A percentile compares a stretch with the other conserved stretches of the same genome.
phyloP scores from a whole-genome alignment of 2,329 filamentous ascomycete species.

The Exophiala xenobiotica region DNA sequence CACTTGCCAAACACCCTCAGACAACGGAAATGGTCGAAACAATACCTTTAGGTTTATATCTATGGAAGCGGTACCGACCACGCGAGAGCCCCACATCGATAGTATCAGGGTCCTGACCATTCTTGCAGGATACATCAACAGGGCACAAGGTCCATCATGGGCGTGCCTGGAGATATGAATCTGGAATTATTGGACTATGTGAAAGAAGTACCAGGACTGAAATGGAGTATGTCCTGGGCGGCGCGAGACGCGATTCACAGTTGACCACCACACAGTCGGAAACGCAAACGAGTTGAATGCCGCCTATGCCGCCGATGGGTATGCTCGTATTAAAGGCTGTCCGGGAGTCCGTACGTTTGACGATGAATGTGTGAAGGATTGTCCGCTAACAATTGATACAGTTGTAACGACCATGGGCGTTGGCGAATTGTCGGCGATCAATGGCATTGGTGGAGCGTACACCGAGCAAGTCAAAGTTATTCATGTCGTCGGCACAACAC shows the following conservation, averaged over 20 bases:
- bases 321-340: conserved; percentile 57
- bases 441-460: conserved; percentile 46
- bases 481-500: conserved; percentile 58
- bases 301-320: conserved; percentile 71
- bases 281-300: too few relatives aligned
- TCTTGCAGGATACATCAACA: conserved; percentile 45
- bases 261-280: too few relatives aligned
- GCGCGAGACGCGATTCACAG: not conserved
- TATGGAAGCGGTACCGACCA: not conserved
- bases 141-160: conserved; percentile 49
- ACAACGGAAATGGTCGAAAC: too few relatives aligned
- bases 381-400: conserved; percentile 56
- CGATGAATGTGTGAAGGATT: too few relatives aligned
- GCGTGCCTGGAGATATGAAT: conserved; percentile 48
- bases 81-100: not conserved
- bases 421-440: conserved; percentile 45
- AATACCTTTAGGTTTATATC: not conserved
- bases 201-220: not conserved
- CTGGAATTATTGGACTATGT: conserved; percentile 9
- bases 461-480: conserved; percentile 59
- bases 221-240: not conserved
- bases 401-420: conserved; percentile 60
- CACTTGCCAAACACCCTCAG: too few relatives aligned
- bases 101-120: too few relatives aligned
- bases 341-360: not conserved